Evolutionary conservation across 129 eudicot genomes (phyloP).

Genomic region (Pulicaria dysenterica): DNA sequence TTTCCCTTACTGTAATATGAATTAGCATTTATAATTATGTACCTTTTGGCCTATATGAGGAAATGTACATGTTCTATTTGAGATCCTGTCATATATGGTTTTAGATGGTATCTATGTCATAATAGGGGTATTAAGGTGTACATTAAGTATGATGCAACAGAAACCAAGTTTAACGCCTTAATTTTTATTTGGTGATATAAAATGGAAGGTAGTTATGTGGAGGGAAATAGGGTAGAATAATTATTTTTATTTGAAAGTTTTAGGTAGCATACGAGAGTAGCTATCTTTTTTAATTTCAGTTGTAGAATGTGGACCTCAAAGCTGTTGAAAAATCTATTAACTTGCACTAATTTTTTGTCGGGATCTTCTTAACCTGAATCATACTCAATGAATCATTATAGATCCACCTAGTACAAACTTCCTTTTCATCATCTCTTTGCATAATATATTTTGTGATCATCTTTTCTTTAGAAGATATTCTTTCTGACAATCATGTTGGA

Average conservation of each 20-base stretch:
- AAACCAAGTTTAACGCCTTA: not conserved
- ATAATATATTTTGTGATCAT: slow-evolving; percentile 12
- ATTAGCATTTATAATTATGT: not conserved
- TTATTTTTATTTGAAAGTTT: slow-evolving; percentile 9
- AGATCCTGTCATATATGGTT: not conserved
- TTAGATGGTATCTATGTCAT: slow-evolving; percentile 2
- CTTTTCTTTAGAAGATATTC: slow-evolving; percentile 25
- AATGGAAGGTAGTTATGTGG: not conserved
- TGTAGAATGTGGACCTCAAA: not conserved
- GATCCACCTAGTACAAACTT: slow-evolving; percentile 17
- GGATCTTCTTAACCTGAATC: slow-evolving; percentile 1
- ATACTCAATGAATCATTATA: slow-evolving; percentile 18
- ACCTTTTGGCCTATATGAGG: slow-evolving; percentile 2
- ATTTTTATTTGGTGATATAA: not conserved
- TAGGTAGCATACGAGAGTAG: not conserved
- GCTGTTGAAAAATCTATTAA: not conserved
- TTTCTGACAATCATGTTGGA: slow-evolving; percentile 47
- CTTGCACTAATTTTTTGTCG: slow-evolving; percentile 8
- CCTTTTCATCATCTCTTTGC: not conserved
- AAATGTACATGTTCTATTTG: not conserved
- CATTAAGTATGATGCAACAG: not conserved
- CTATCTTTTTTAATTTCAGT: slow-evolving; percentile 15
- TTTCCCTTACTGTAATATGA: not conserved
- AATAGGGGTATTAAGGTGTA: not conserved
- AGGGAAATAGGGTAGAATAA: not conserved